Evolutionary conservation across 2,329 filamentous ascomycete species (phyloP).

Genomic region (Fusarium beomiforme): DNA sequence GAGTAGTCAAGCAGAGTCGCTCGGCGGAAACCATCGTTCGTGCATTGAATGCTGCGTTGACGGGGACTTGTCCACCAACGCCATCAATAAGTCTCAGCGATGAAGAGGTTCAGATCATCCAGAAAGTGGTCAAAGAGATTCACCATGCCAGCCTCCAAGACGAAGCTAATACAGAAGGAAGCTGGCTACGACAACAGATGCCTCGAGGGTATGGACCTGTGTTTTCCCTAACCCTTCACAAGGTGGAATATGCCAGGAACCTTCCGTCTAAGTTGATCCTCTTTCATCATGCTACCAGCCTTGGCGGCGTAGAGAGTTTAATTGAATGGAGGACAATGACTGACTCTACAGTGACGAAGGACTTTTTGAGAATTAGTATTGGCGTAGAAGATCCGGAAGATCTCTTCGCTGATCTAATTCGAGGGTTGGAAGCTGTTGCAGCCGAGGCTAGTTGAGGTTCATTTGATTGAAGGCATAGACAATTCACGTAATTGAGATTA

Average conservation of each 20-base stretch:
- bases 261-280: slow-evolving; percentile 82
- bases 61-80: neutral
- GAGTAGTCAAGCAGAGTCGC: slow-evolving; percentile 78
- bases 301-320: slow-evolving; percentile 93
- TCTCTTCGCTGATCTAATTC: slow-evolving; percentile 76
- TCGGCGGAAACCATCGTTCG: slow-evolving; percentile 74
- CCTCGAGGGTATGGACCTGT: slow-evolving; percentile 89
- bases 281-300: slow-evolving; percentile 93
- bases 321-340: slow-evolving; percentile 97
- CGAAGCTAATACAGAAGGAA: slow-evolving; percentile 62
- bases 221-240: slow-evolving; percentile 76
- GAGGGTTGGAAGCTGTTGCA: slow-evolving; percentile 62
- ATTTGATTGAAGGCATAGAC: neutral
- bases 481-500: neutral
- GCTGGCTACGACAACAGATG: slow-evolving; percentile 89
- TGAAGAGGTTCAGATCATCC: slow-evolving; percentile 47
- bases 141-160: slow-evolving; percentile 84
- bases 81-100: slow-evolving; percentile 48
- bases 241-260: slow-evolving; percentile 67
- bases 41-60: slow-evolving; percentile 67
- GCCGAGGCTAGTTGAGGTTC: neutral
- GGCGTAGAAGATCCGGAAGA: slow-evolving; percentile 90
- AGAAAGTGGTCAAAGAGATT: slow-evolving; percentile 68
- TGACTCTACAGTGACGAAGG: slow-evolving; percentile 75
- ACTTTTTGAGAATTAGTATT: slow-evolving; percentile 81